phyloP scores from a whole-genome alignment of 106 monocot species.

The Dendrobium huoshanense region DNA sequence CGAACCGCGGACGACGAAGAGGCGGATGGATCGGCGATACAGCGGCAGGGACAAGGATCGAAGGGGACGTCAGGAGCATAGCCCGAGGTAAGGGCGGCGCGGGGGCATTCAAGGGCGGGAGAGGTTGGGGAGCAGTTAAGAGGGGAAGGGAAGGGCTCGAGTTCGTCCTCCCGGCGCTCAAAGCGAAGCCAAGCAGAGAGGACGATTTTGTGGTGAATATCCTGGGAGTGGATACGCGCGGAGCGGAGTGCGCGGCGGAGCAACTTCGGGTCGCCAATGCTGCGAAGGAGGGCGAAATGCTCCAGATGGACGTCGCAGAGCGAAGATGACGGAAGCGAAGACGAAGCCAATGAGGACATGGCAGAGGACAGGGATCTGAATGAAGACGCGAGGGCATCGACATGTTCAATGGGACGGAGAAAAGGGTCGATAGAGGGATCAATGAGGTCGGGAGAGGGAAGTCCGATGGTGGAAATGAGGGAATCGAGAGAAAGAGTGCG shows the following conservation, averaged over 20 bases:
- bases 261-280: slow-evolving; percentile 50
- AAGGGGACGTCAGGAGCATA: slow-evolving; percentile 22
- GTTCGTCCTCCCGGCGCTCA: slow-evolving; percentile 86
- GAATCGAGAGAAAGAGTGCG: slow-evolving; percentile 28
- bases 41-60: slow-evolving; percentile 57
- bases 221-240: slow-evolving; percentile 69
- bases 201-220: slow-evolving; percentile 73
- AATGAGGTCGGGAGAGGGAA: slow-evolving; percentile 64
- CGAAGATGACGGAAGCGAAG: background rate
- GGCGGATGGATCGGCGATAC: background rate
- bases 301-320: slow-evolving; percentile 14
- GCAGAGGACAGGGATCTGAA: slow-evolving; percentile 28
- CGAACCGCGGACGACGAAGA: background rate
- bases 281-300: slow-evolving; percentile 14
- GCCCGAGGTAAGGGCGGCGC: slow-evolving; percentile 45
- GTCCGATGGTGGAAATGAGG: slow-evolving; percentile 50
- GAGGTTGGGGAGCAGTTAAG: slow-evolving; percentile 27
- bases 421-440: slow-evolving; percentile 75
- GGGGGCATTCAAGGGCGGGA: slow-evolving; percentile 77
- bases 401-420: slow-evolving; percentile 57
- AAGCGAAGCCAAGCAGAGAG: slow-evolving; percentile 88
- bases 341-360: background rate
- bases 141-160: slow-evolving; percentile 23
- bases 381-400: slow-evolving; percentile 45
- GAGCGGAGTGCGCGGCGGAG: slow-evolving; percentile 61